Percentiles rank a stretch among this genome's conserved stretches.
These are phyloP conservation scores for Parmelia sp. DNA, from an alignment of 495 filamentous ascomycete species.

Conservation along the genomic window DNA sequence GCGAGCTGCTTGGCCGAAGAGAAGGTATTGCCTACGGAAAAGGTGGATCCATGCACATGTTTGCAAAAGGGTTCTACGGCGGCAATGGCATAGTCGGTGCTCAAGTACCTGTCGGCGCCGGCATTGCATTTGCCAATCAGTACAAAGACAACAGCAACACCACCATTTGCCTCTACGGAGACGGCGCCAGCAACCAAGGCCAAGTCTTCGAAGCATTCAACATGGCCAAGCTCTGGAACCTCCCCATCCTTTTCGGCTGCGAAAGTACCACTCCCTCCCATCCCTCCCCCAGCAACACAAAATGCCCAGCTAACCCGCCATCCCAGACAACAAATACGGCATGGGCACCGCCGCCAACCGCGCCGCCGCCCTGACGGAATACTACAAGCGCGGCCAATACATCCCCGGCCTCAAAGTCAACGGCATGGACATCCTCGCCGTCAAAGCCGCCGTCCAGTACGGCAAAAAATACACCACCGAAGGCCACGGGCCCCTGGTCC, in stretches of 20 bases:
- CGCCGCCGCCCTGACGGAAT: conserved; percentile 91
- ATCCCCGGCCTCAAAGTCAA: conserved; percentile 99
- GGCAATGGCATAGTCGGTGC: conserved; percentile 99
- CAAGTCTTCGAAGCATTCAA: conserved; percentile 99
- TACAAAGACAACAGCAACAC: conserved; percentile 80
- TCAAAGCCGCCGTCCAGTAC: conserved; percentile 91
- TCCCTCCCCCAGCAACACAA: neutral
- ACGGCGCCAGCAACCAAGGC: conserved; percentile 96
- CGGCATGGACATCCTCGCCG: conserved; percentile 98
- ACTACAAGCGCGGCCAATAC: conserved; percentile 99
- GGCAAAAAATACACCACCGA: conserved; percentile 74
- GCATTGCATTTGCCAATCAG: conserved; percentile 93
- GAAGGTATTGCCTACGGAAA: conserved; percentile 98
- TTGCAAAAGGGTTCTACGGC: conserved; percentile 94
- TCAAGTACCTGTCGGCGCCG: conserved; percentile 95
- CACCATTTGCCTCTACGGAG: conserved; percentile 87
- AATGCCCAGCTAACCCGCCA: neutral
- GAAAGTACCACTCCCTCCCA: conserved; percentile 62
- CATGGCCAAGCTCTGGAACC: conserved; percentile 99
- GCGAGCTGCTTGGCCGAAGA: conserved; percentile 88
- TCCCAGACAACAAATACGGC: conserved; percentile 96
- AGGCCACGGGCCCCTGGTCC: conserved; percentile 86
- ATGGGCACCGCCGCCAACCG: conserved; percentile 97
- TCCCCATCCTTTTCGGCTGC: conserved; percentile 91
- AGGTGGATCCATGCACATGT: conserved; percentile 99